phyloP scores from a whole-genome alignment of 73 alveolate genomes.

The Paramecium biaurelia region DNA sequence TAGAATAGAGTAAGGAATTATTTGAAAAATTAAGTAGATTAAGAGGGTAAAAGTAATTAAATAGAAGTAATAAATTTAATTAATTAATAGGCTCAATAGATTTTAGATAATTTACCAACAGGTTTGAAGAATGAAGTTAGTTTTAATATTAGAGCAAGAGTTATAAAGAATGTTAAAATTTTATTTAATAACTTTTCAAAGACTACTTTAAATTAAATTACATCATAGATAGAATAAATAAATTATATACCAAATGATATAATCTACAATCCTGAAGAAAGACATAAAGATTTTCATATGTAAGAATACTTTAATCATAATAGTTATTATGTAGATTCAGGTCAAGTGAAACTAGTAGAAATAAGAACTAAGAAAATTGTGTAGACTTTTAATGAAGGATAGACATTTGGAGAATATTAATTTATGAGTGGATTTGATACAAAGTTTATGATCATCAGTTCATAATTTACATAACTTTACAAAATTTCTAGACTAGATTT shows the following conservation, averaged over 20 bases:
- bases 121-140: not conserved
- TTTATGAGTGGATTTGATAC: not conserved
- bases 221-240: not conserved
- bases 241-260: not conserved
- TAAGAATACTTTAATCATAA: not conserved
- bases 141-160: not conserved
- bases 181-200: not conserved
- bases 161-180: not conserved
- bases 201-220: not conserved
- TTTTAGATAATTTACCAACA: not conserved
- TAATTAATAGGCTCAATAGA: not conserved
- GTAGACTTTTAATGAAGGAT: not conserved
- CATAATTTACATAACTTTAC: not conserved
- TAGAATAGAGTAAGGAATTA: conserved; percentile 33
- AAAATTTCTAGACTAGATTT: not conserved
- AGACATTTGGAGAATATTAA: not conserved
- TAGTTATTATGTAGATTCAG: not conserved
- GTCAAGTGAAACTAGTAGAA: not conserved
- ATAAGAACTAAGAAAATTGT: not conserved
- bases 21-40: not conserved
- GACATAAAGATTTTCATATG: not conserved
- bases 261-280: not conserved
- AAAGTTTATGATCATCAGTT: not conserved
- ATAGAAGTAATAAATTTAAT: not conserved
- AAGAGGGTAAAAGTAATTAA: not conserved